Percentiles rank a stretch among this genome's conserved stretches.
Evolutionary conservation across 208 protist species (phyloP).

Genomic region (Naegleria gruberi): DNA sequence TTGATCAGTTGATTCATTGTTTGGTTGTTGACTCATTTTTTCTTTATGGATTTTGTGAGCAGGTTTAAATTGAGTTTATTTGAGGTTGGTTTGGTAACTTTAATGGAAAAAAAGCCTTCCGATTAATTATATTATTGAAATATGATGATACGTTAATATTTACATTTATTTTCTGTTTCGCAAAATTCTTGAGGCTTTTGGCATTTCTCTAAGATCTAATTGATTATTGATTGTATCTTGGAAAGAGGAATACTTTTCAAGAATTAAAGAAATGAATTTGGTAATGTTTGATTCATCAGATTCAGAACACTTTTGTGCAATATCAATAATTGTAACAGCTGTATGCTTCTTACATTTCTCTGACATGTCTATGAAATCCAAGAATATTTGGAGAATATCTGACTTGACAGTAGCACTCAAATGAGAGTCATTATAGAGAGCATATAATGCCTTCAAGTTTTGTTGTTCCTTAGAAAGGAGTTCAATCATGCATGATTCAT

Average conservation of each 20-base stretch:
- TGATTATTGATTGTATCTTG: neutral
- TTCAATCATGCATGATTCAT: neutral
- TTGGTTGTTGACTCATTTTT: neutral
- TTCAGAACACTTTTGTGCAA: neutral
- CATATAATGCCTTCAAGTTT: neutral
- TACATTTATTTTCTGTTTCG: too few species aligned
- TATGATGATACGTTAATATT: too few species aligned
- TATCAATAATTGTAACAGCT: neutral
- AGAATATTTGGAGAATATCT: neutral
- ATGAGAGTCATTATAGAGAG: neutral
- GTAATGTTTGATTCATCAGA: neutral
- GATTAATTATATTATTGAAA: too few species aligned
- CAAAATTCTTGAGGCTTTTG: neutral
- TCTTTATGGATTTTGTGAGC: neutral
- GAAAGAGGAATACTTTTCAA: neutral
- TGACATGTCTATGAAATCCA: neutral
- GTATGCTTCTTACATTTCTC: neutral
- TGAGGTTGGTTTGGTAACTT: too few species aligned
- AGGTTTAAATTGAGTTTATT: neutral
- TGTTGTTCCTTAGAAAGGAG: neutral
- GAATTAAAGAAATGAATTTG: neutral
- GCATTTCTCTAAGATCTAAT: neutral
- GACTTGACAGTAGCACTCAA: neutral
- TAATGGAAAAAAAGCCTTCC: too few species aligned
- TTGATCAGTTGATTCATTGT: neutral